Base-by-base conservation (phyloP, 345 rosid species). In the Acer campestre region DNA sequence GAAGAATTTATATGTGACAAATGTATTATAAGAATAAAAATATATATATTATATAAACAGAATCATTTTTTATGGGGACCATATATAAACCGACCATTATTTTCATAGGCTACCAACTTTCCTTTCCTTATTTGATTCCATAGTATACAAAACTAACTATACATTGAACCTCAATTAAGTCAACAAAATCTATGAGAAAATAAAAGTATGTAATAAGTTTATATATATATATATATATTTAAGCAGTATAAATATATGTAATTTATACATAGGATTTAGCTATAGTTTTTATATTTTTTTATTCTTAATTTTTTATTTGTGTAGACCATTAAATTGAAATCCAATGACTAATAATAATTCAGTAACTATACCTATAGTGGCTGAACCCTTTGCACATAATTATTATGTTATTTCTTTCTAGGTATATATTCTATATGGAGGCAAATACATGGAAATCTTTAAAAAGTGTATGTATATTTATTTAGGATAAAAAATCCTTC, bases 1-100 rank as follows among this genome's bases (percentile, higher is more conserved):
- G 48, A 64, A 31, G 61, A 29, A 75, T 22, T 35, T 18, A 31
- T 11, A 64, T 5, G 70, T 63, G 70, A 31, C 70, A 49, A 49
- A 12, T n/a, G 18, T 18, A 64, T 49, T 48, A 65, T 49, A 64
- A 29, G 77, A 75, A 64, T 48, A 49, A 65, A 64, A 64, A 29
- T 25, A 25, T 0, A 70, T 64, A 64, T 2, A 29, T 29, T 29
- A 31, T 3, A 31, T 31, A 49, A 51, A 65, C 49, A 29, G 77
- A 75, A 64, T 48, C 29, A 51, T 3, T 0, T 12, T 46, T 71
- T 56, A 38, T 20, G 53, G 65, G 75, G 55, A 59, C 69, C 70
- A 29, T 74, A 5, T 31, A 31, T 31, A 44, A 63, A 65, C 77
- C 70, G 62, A 64, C 70, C 70, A 64, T 31, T 49, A 65, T 31